Evolutionary conservation across 768 basidiomycete genomes (phyloP).

Genomic region (Lactifluus subvellereus): DNA sequence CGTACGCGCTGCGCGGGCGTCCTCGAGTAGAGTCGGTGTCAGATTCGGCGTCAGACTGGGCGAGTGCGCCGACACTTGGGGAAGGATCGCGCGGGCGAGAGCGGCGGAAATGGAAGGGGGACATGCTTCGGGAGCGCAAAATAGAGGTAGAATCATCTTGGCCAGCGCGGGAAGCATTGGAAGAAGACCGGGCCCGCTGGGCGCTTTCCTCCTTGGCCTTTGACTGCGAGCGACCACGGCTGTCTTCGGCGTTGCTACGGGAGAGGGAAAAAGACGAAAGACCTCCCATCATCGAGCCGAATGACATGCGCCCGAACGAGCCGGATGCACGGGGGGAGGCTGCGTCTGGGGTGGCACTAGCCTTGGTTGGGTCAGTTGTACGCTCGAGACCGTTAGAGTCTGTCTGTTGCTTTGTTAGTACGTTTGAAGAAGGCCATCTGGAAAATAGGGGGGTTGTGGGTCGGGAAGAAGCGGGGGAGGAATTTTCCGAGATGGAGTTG

Average conservation of each 20-base stretch:
- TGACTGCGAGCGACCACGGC: slow-evolving; percentile 43
- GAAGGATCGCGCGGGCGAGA: slow-evolving; percentile 53
- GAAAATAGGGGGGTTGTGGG: slow-evolving; percentile 30
- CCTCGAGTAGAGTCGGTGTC: slow-evolving; percentile 46
- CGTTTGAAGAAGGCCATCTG: slow-evolving; percentile 29
- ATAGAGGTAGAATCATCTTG: slow-evolving; percentile 29
- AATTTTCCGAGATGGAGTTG: slow-evolving; percentile 26
- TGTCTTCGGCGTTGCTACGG: slow-evolving; percentile 35
- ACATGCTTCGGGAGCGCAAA: slow-evolving; percentile 65
- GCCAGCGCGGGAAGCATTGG: slow-evolving; percentile 38
- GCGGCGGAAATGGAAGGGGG: slow-evolving; percentile 73
- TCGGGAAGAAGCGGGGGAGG: slow-evolving; percentile 25
- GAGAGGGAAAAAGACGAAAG: slow-evolving; percentile 60
- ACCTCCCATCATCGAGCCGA: slow-evolving; percentile 67
- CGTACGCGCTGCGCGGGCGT: slow-evolving; percentile 58
- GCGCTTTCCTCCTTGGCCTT: slow-evolving; percentile 34
- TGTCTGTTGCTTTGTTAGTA: slow-evolving; percentile 39
- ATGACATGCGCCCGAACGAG: slow-evolving; percentile 57
- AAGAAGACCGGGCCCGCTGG: slow-evolving; percentile 34
- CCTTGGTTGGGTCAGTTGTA: slow-evolving; percentile 25
- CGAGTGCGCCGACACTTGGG: slow-evolving; percentile 45
- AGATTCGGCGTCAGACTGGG: slow-evolving; percentile 57
- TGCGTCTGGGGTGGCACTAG: slow-evolving; percentile 16
- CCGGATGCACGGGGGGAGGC: slow-evolving; percentile 33
- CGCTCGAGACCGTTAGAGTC: slow-evolving; percentile 49